A percentile compares a stretch with the other conserved stretches of the same genome.
Evolutionary conservation across 1,284 basidiomycete species (phyloP).

Genomic region (Ganoderma boninense): DNA sequence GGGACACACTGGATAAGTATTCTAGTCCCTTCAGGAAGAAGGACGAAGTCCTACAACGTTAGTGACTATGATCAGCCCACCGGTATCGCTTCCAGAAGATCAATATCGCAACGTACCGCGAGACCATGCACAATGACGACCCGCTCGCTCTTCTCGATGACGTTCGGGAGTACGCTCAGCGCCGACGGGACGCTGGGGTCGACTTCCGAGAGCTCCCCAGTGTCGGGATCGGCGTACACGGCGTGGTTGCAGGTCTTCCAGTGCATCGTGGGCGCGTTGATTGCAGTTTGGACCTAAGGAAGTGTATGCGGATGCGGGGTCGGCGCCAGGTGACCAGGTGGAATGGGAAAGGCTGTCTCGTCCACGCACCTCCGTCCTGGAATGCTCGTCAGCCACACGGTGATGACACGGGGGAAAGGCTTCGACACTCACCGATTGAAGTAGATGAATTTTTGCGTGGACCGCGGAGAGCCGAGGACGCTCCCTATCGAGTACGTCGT

Average conservation of each 20-base stretch:
- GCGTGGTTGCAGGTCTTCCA: slow-evolving; percentile 57
- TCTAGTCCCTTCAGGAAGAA: slow-evolving; percentile 63
- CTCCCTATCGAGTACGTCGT: not conserved
- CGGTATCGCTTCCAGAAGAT: not conserved
- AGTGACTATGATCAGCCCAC: not conserved
- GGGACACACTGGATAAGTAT: slow-evolving; percentile 62
- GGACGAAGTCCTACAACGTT: slow-evolving; percentile 50
- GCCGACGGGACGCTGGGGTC: slow-evolving; percentile 48
- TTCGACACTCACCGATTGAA: slow-evolving; percentile 43
- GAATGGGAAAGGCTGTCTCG: not conserved
- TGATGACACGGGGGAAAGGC: slow-evolving; percentile 50
- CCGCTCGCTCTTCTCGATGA: slow-evolving; percentile 49
- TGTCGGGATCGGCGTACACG: slow-evolving; percentile 54
- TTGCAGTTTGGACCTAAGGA: slow-evolving; percentile 66
- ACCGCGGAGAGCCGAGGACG: slow-evolving; percentile 61
- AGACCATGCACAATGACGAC: slow-evolving; percentile 45
- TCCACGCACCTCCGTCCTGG: not conserved
- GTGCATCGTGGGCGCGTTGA: slow-evolving; percentile 59
- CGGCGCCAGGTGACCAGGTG: not conserved
- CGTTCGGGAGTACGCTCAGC: slow-evolving; percentile 48
- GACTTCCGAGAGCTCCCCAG: slow-evolving; percentile 35
- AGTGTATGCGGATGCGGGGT: too few species aligned
- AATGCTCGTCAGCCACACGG: not conserved
- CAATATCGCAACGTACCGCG: slow-evolving; percentile 28
- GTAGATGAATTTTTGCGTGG: slow-evolving; percentile 56